Base-by-base conservation (phyloP, 1,284 basidiomycete genomes). In the Dichomitus squalens region DNA sequence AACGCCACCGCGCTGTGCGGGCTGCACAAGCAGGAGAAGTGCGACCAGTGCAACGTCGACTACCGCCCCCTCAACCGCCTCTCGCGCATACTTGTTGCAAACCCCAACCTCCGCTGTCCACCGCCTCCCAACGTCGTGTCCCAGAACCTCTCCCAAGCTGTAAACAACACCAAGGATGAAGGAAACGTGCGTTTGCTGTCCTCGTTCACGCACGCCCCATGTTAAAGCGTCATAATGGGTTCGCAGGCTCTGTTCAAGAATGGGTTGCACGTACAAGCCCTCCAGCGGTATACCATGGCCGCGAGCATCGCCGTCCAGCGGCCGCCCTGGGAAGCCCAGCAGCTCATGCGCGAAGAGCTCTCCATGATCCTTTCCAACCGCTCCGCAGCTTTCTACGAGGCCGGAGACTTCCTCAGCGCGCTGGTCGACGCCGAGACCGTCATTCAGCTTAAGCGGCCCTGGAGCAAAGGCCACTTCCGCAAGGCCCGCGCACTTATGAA, bases 401-500 rank as follows among this genome's bases (percentile, higher is more conserved):
- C 84, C 1, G 86, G 86, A 7, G 92, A 96, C 74, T 87, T 82
- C 72, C 80, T 95, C 54, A 86, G 87, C 47, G 93, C 96, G 2
- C 76, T 98, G 7, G 89, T 90, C 21, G 96, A 99, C 70, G 95
- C 96, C 0, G 95, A 98, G 60, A 87, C 88, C 1, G 95, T 98
- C 64, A 89, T 96, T 43, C 76, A 85, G 63, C 76, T 98, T 54
- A 92, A 93, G 71, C 81, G 88, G 57, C 87, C 87, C 27, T 99
- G 96, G 96, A 86, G 89, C 66, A 98, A 98, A 72, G 96, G 95
- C 0, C 94, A 98, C 72, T 97, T 96, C 79, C 81, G 96, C 63
- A 96, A 89, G 66, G 93, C 91, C 3, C 92, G 91, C 71, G 95
- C 96, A 0, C 77, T 98, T 44, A 78, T 91, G 4, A 93, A 85